Percentiles rank a stretch among this genome's conserved stretches.
Evolutionary conservation across 345 rosid genomes (phyloP).

Genomic region (Cochlearia excelsa): DNA sequence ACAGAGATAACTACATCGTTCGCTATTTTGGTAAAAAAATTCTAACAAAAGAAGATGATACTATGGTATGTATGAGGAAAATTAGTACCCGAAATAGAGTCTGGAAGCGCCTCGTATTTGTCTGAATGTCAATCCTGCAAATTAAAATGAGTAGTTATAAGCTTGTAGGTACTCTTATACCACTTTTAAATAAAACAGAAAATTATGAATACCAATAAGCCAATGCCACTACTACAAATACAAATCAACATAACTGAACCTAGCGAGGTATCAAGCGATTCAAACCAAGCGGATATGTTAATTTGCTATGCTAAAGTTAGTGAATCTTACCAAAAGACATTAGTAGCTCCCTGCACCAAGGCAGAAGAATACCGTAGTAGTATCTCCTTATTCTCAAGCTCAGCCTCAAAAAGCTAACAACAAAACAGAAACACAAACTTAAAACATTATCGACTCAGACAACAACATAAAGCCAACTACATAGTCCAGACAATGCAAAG

Average conservation of each 20-base stretch:
- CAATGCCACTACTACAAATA: constrained; percentile 1
- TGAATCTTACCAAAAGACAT: constrained; percentile 81
- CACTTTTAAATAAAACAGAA: no score
- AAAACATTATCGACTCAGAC: neutral
- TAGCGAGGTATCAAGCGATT: neutral
- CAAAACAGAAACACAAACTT: constrained; percentile 14
- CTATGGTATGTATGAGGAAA: constrained; percentile 13
- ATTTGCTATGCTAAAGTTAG: constrained; percentile 2
- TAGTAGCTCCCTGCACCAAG: constrained; percentile 94
- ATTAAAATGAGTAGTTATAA: neutral
- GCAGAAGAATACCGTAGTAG: constrained; percentile 94
- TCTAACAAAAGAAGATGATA: constrained; percentile 12
- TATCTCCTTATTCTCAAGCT: constrained; percentile 63
- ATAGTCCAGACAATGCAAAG: neutral
- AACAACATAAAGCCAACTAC: neutral
- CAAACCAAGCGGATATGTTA: neutral
- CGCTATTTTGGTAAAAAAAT: neutral
- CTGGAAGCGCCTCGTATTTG: constrained; percentile 78
- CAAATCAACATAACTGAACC: neutral
- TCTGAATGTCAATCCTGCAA: constrained; percentile 92
- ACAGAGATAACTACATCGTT: neutral
- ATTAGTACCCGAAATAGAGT: constrained; percentile 63
- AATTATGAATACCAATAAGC: no score
- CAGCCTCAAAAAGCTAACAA: constrained; percentile 82
- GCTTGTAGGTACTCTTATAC: neutral